Percentiles rank a stretch among this genome's conserved stretches.
Evolutionary conservation across 1,139 yeast species (phyloP).

Genomic region (Blastobotrys persicus): DNA sequence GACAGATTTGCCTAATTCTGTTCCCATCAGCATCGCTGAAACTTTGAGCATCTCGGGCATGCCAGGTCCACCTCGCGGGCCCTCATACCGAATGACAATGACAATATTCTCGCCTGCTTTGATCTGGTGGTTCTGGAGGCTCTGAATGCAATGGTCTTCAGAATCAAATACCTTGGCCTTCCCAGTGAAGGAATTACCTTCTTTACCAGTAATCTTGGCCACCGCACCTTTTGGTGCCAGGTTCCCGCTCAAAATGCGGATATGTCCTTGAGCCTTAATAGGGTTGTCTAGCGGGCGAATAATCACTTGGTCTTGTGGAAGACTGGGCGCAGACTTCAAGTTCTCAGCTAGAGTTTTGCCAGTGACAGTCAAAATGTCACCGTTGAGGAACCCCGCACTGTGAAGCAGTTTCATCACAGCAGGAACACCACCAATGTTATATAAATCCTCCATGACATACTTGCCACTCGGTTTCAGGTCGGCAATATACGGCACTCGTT

Average conservation of each 20-base stretch:
- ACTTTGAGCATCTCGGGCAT: slow-evolving; percentile 98
- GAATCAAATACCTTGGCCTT: slow-evolving; percentile 76
- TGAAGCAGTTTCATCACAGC: slow-evolving; percentile 81
- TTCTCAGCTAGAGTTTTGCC: slow-evolving; percentile 86
- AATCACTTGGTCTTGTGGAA: slow-evolving; percentile 71
- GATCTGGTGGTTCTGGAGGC: slow-evolving; percentile 78
- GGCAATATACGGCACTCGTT: slow-evolving; percentile 80
- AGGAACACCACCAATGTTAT: slow-evolving; percentile 81
- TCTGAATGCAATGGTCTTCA: slow-evolving; percentile 68
- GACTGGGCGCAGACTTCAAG: slow-evolving; percentile 51
- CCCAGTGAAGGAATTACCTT: slow-evolving; percentile 87
- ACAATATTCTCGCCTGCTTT: slow-evolving; percentile 91
- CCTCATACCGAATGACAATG: slow-evolving; percentile 85
- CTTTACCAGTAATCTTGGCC: slow-evolving; percentile 92
- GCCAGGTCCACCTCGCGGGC: slow-evolving; percentile 97
- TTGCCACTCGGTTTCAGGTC: slow-evolving; percentile 93
- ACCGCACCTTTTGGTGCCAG: slow-evolving; percentile 92
- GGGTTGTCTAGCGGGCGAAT: slow-evolving; percentile 68
- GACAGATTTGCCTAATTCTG: slow-evolving; percentile 86
- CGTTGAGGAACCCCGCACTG: slow-evolving; percentile 74
- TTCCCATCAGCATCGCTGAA: slow-evolving; percentile 90
- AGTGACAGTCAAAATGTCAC: slow-evolving; percentile 72
- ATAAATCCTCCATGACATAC: slow-evolving; percentile 89
- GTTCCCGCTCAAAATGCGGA: slow-evolving; percentile 80
- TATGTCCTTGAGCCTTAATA: slow-evolving; percentile 77